Evolutionary conservation across 768 basidiomycete species (phyloP), one percentile per base, ranked within the genome.

Genomic region (Leucosporidium scottii): DNA sequence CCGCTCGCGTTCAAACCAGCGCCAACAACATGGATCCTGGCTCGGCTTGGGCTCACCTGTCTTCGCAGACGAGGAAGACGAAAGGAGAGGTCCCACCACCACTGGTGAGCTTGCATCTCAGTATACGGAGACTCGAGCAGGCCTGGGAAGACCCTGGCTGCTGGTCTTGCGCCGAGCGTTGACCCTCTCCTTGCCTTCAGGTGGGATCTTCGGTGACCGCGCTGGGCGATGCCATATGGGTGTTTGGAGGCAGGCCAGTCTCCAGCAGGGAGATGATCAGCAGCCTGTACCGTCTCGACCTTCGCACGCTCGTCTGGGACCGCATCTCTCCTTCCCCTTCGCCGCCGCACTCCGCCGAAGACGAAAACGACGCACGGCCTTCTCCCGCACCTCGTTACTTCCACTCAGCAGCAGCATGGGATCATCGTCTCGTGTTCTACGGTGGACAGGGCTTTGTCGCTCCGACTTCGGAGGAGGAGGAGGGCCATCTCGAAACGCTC

Each of bases 241-340:
- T 96, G 44, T 94, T 93, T 76, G 94, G 92, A 54, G 93, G 93
- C 21, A 84, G 93, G 47, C 81, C 90, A 61, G 91, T 93, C 64
- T 84, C 89, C 20, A 89, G 90, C 67, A 86, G 91, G 47, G 83
- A 86, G 69, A 93, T 97, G 87, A 87, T 91, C 59, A 84, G 87
- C 48, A 91, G 93, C 80, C 84, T 99, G 74, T 97, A 92, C 80
- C 82, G 85, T 49, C 91, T 98, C 77, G 88, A 97, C 80, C 81
- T 97, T 71, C 82, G 86, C 63, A 86, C 87, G 3, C 87, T 89
- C 75, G 79, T 81, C 17, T 99, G 96, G 96, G 84, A 87, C 73
- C 85, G 82, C 21, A 20, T 47, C 44, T 47, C 18, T 27, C 44
- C 18, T 12, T 20, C 49, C 27, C 18, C 56, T n/a, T 30, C 47